Evolutionary conservation across 2,329 filamentous ascomycete species (phyloP).

Genomic region (Colletotrichum nymphaeae): DNA sequence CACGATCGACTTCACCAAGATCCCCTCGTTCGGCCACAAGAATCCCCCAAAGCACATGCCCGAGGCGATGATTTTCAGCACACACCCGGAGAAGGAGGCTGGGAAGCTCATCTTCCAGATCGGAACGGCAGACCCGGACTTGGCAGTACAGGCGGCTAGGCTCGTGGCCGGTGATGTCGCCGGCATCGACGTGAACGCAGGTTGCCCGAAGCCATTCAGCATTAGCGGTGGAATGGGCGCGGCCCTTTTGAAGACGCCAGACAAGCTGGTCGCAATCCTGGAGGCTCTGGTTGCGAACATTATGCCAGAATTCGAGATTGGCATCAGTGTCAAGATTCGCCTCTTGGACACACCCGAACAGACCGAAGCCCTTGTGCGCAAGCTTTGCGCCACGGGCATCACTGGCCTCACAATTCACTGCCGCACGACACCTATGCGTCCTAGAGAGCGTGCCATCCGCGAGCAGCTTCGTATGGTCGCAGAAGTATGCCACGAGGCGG

Average conservation of each 20-base stretch:
- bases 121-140: conserved; percentile 84
- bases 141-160: conserved; percentile 85
- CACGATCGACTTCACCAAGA: conserved; percentile 86
- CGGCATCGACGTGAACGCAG: conserved; percentile 96
- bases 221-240: conserved; percentile 96
- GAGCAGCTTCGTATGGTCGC: conserved; percentile 88
- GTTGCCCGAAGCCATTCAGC: conserved; percentile 98
- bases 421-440: conserved; percentile 95
- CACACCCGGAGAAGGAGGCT: conserved; percentile 82
- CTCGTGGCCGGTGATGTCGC: conserved; percentile 88
- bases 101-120: conserved; percentile 89
- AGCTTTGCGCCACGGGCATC: conserved; percentile 88
- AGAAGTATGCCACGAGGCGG: conserved; percentile 81
- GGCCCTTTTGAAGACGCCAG: conserved; percentile 85
- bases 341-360: conserved; percentile 81
- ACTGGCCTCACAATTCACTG: conserved; percentile 94
- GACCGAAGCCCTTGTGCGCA: conserved; percentile 81
- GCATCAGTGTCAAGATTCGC: conserved; percentile 97
- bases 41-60: conserved; percentile 63
- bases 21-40: conserved; percentile 76
- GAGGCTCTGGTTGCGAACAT: conserved; percentile 85
- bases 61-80: conserved; percentile 83
- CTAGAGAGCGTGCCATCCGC: conserved; percentile 86
- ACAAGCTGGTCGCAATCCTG: conserved; percentile 85
- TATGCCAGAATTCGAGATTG: conserved; percentile 82